Percentiles rank a stretch among this genome's conserved stretches.
These are phyloP conservation scores for Penicillium sp. DNA, from an alignment of 2,329 filamentous ascomycete genomes.

Conservation along the genomic window DNA sequence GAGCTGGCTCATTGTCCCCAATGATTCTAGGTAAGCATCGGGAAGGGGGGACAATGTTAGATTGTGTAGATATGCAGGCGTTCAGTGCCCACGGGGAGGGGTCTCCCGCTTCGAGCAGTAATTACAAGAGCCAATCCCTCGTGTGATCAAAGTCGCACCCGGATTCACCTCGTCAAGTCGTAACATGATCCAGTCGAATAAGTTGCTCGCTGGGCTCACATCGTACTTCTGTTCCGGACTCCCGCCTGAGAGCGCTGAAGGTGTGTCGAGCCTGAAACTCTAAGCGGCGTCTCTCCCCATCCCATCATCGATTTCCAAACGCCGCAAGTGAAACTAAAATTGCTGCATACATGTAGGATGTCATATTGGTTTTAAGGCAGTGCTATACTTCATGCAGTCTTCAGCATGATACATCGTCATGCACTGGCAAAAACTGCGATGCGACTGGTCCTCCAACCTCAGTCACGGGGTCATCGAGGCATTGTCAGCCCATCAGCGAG, in stretches of 20 bases:
- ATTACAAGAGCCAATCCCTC: background rate
- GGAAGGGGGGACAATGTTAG: background rate
- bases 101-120: background rate
- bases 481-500: background rate
- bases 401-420: conserved; percentile 21
- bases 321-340: background rate
- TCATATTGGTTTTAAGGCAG: background rate
- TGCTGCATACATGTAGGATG: background rate
- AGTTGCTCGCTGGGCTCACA: background rate
- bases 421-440: conserved; percentile 14
- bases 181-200: background rate
- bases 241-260: background rate
- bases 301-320: background rate
- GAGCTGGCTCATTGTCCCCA: background rate
- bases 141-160: too few relatives aligned
- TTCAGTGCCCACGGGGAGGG: background rate
- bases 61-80: background rate
- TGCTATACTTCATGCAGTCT: background rate
- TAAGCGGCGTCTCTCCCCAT: background rate
- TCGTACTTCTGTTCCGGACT: background rate
- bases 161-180: background rate
- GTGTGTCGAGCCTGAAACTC: conserved; percentile 6
- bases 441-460: background rate
- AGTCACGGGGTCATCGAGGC: background rate
- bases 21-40: background rate